phyloP scores from a whole-genome alignment of 2,329 filamentous ascomycete species.

The Aspergillus aculeatinus region DNA sequence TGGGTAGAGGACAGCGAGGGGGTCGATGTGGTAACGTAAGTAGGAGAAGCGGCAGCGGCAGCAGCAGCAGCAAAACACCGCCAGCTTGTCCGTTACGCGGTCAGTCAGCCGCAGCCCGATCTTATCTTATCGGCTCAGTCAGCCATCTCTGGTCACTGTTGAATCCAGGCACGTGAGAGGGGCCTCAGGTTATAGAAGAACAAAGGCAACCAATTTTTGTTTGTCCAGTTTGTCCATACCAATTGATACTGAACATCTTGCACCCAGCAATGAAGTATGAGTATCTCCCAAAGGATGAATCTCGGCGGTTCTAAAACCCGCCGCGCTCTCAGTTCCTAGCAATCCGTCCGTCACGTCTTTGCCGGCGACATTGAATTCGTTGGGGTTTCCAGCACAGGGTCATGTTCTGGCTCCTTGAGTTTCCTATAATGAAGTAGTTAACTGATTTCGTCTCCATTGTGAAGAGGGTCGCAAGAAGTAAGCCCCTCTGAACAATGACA shows the following conservation, averaged over 20 bases:
- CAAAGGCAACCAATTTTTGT: too few relatives aligned
- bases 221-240: too few relatives aligned
- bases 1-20: conserved; percentile 8
- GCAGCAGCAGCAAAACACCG: conserved; percentile 21
- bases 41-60: conserved; percentile 2
- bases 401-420: conserved; percentile 79
- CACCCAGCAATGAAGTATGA: too few relatives aligned
- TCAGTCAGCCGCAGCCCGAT: conserved; percentile 18
- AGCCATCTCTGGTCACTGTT: conserved; percentile 12
- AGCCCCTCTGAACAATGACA: conserved; percentile 50
- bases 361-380: conserved; percentile 69
- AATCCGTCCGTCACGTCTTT: neutral
- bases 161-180: conserved; percentile 21
- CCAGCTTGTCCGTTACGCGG: conserved; percentile 28
- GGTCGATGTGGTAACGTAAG: conserved; percentile 11
- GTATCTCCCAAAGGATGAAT: too few relatives aligned
- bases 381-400: conserved; percentile 80
- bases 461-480: conserved; percentile 76
- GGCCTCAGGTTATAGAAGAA: conserved; percentile 17
- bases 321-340: neutral
- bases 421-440: conserved; percentile 70
- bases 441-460: conserved; percentile 51
- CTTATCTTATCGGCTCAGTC: conserved; percentile 32
- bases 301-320: neutral
- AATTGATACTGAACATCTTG: too few relatives aligned